A percentile compares a stretch with the other conserved stretches of the same genome.
Conservation (phyloP, 345 rosid genomes). For the Boechera divaricarpa region DNA sequence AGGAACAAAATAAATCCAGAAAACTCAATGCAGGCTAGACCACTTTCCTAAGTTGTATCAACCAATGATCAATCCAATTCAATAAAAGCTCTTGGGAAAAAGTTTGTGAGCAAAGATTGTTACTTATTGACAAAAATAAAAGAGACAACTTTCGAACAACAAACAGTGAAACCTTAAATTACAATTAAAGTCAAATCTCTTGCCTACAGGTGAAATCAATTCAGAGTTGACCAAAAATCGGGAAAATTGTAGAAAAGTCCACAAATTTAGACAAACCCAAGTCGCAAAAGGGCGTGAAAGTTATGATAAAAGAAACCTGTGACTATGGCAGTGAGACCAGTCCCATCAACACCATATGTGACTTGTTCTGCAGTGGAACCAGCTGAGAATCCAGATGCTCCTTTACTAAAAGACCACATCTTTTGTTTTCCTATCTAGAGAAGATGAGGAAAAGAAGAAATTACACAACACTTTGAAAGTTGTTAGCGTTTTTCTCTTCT, state of each 20-base stretch:
- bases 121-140: background rate
- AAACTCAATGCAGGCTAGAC: background rate
- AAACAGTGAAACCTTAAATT: too few species aligned
- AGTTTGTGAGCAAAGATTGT: background rate
- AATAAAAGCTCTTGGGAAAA: background rate
- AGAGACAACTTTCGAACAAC: background rate
- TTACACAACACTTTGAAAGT: background rate
- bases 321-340: slow-evolving; percentile 78
- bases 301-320: slow-evolving; percentile 52
- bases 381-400: slow-evolving; percentile 53
- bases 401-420: slow-evolving; percentile 45
- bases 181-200: slow-evolving; percentile 1
- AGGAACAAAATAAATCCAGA: too few species aligned
- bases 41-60: too few species aligned
- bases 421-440: background rate
- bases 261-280: background rate
- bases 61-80: background rate
- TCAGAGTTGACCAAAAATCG: background rate
- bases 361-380: slow-evolving; percentile 77
- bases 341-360: slow-evolving; percentile 66
- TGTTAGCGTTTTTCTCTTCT: background rate
- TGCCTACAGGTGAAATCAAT: background rate
- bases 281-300: background rate
- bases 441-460: background rate
- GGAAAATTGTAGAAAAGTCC: background rate